These are phyloP conservation scores for Candida incommunis DNA, from an alignment of 805 yeast species.

Conservation along the genomic window DNA sequence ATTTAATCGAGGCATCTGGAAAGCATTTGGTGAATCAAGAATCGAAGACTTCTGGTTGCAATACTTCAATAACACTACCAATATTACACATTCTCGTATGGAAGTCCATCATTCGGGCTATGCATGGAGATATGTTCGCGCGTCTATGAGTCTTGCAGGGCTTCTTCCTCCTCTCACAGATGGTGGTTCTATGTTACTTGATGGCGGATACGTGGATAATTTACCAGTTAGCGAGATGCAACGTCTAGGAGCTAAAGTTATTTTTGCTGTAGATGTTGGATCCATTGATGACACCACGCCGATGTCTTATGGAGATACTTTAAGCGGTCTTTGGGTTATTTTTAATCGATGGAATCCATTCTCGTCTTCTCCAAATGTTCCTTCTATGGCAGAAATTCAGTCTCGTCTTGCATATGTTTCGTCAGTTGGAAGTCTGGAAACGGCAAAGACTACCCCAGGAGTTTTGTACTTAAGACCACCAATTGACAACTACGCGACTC, in stretches of 20 bases:
- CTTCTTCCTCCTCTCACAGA: slow-evolving; percentile 72
- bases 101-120: slow-evolving; percentile 86
- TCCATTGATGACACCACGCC: slow-evolving; percentile 86
- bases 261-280: slow-evolving; percentile 93
- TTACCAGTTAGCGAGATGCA: slow-evolving; percentile 89
- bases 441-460: slow-evolving; percentile 73
- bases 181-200: slow-evolving; percentile 83
- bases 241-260: slow-evolving; percentile 63
- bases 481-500: slow-evolving; percentile 77
- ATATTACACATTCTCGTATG: slow-evolving; percentile 88
- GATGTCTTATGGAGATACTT: slow-evolving; percentile 81
- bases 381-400: slow-evolving; percentile 91
- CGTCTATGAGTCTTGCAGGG: slow-evolving; percentile 95
- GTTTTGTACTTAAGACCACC: slow-evolving; percentile 88
- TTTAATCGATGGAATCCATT: slow-evolving; percentile 83
- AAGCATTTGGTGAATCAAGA: slow-evolving; percentile 78
- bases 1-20: slow-evolving; percentile 96
- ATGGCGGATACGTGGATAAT: slow-evolving; percentile 94
- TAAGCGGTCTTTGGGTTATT: slow-evolving; percentile 86
- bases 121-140: slow-evolving; percentile 91
- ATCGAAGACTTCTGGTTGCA: slow-evolving; percentile 94
- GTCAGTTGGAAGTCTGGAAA: slow-evolving; percentile 82
- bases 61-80: slow-evolving; percentile 82
- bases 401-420: slow-evolving; percentile 87
- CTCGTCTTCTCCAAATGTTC: slow-evolving; percentile 74